Conservation (phyloP, 2,329 filamentous ascomycete genomes). For the Hyphodiscus sp. region DNA sequence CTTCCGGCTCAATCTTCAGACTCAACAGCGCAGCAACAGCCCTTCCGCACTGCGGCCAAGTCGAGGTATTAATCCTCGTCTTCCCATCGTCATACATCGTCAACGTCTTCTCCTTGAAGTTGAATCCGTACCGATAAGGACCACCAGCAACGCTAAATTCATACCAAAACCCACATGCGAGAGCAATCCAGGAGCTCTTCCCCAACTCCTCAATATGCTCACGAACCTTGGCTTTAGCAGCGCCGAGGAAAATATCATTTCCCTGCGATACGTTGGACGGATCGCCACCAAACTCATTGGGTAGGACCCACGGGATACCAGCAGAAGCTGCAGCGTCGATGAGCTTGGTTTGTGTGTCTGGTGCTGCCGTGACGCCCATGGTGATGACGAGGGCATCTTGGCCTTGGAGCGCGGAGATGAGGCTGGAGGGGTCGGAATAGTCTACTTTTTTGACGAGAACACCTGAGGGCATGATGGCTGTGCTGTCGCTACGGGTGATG, state of each 20-base stretch:
- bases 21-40: conserved; percentile 45
- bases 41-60: conserved; percentile 45
- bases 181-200: conserved; percentile 31
- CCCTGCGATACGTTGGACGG: conserved; percentile 13
- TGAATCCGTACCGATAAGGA: conserved; percentile 39
- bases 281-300: conserved; percentile 41
- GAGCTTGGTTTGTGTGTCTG: conserved; percentile 42
- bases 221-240: background rate
- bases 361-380: conserved; percentile 37
- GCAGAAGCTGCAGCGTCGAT: conserved; percentile 49
- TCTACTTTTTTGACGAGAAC: conserved; percentile 38
- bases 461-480: conserved; percentile 31
- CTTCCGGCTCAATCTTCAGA: conserved; percentile 31
- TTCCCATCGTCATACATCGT: conserved; percentile 48
- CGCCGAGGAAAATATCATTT: conserved; percentile 22
- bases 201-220: conserved; percentile 35
- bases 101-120: conserved; percentile 36
- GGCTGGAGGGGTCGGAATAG: conserved; percentile 34
- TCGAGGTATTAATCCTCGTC: conserved; percentile 38
- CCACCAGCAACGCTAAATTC: conserved; percentile 39
- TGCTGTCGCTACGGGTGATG: conserved; percentile 40
- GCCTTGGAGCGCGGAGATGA: conserved; percentile 44
- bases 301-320: conserved; percentile 48
- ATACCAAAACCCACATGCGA: conserved; percentile 47
- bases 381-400: conserved; percentile 55